phyloP scores from a whole-genome alignment of 2,329 filamentous ascomycete species.

The Penicillium sp. region DNA sequence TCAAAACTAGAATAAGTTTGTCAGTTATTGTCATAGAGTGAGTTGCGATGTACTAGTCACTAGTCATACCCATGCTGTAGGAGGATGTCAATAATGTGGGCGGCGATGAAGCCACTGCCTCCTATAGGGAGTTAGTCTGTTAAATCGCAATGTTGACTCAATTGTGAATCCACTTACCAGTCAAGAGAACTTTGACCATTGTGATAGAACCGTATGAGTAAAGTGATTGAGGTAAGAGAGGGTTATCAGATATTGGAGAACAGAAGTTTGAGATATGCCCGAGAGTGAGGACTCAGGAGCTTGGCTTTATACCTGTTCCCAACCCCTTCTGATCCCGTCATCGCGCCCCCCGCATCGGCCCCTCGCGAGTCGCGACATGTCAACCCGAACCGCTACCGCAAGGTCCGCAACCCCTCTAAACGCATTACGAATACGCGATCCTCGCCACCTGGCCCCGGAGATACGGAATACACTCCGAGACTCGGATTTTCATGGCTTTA shows the following conservation, averaged over 20 bases:
- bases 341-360: slow-evolving; percentile 13
- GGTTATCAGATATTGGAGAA: not conserved
- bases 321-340: slow-evolving; percentile 25
- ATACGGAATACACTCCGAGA: no score
- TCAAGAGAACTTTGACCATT: slow-evolving; percentile 42
- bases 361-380: not conserved
- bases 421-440: slow-evolving; percentile 21
- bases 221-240: not conserved
- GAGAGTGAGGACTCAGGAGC: slow-evolving; percentile 4
- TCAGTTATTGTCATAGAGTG: not conserved
- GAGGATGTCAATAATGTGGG: slow-evolving; percentile 59
- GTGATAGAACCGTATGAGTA: slow-evolving; percentile 2
- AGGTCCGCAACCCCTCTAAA: no score
- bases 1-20: slow-evolving; percentile 47
- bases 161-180: slow-evolving; percentile 28
- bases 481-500: not conserved
- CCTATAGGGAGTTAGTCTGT: slow-evolving; percentile 41
- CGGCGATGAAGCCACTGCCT: slow-evolving; percentile 63
- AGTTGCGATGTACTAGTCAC: no score
- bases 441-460: no score
- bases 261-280: not conserved
- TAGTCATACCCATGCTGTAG: slow-evolving; percentile 48
- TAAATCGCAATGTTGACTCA: slow-evolving; percentile 27
- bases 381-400: no score
- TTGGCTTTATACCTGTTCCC: slow-evolving; percentile 18